Conservation (phyloP, 495 filamentous ascomycete genomes). For the Neurospora sp. region DNA sequence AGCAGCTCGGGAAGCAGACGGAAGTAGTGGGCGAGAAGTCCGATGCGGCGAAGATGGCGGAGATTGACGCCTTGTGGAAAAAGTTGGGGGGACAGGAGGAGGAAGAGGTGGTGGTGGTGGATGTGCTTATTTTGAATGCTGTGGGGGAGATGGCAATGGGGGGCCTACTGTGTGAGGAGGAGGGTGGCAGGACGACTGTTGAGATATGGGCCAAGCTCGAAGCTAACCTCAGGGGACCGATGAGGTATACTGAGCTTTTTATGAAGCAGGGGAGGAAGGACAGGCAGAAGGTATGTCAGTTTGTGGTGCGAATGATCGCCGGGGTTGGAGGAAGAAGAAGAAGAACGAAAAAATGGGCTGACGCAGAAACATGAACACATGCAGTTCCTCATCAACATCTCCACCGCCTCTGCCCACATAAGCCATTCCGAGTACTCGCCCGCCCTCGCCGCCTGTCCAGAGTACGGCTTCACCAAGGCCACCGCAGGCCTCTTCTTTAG, state of each 20-base stretch:
- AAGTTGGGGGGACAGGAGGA: constrained; percentile 8
- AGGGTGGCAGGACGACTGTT: not conserved
- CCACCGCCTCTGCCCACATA: constrained; percentile 20
- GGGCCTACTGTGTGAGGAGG: not conserved
- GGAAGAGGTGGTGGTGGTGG: constrained; percentile 22
- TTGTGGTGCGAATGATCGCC: not conserved
- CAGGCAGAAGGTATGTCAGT: not conserved
- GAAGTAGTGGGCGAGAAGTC: constrained; percentile 9
- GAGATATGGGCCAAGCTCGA: constrained; percentile 22
- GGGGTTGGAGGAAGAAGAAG: not conserved
- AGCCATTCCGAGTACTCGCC: constrained; percentile 3
- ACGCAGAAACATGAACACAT: not conserved
- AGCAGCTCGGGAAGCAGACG: constrained; percentile 2
- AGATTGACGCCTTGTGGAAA: constrained; percentile 24
- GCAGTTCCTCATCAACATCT: constrained; percentile 28
- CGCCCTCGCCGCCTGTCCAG: not conserved
- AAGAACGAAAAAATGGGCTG: not conserved
- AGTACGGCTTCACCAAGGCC: constrained; percentile 31
- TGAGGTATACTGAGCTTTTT: constrained; percentile 27
- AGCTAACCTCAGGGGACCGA: constrained; percentile 22
- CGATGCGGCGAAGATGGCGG: constrained; percentile 17
- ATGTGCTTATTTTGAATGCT: constrained; percentile 34
- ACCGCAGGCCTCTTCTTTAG: constrained; percentile 27
- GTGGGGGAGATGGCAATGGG: not conserved
- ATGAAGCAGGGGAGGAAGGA: constrained; percentile 13